These are phyloP conservation scores for Fusarium mundagurra DNA, from an alignment of 2,329 filamentous ascomycete species.

Conservation along the genomic window DNA sequence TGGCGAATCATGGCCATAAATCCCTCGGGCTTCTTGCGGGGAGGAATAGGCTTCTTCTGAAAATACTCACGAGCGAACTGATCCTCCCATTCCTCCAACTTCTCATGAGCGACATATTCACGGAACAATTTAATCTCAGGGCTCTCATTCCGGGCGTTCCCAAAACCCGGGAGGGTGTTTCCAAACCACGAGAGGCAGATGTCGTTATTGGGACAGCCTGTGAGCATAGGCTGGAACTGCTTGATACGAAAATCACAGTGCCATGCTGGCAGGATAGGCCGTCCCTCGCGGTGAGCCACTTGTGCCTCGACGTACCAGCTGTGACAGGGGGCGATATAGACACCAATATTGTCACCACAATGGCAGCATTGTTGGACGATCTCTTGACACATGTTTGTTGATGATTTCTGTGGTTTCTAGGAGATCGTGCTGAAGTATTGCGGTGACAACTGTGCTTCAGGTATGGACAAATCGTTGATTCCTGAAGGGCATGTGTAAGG, in stretches of 20 bases:
- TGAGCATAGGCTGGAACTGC: not conserved
- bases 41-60: not conserved
- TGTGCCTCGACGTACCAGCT: not conserved
- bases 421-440: not conserved
- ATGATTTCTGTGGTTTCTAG: not conserved
- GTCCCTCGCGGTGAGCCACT: not conserved
- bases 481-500: not conserved
- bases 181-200: conserved; percentile 26
- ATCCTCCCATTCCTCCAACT: conserved; percentile 7
- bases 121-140: not conserved
- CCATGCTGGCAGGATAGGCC: not conserved
- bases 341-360: conserved; percentile 14
- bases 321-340: conserved; percentile 4
- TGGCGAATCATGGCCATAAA: not conserved
- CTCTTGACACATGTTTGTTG: conserved; percentile 13
- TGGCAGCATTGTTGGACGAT: conserved; percentile 12
- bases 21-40: not conserved
- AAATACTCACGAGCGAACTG: conserved; percentile 18
- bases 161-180: not conserved
- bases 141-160: not conserved
- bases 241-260: not conserved
- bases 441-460: not conserved
- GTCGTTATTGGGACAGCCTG: conserved; percentile 21
- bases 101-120: not conserved
- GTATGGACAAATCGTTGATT: not conserved